Evolutionary conservation across 2,329 filamentous ascomycete species (phyloP).

Genomic region (Epichloe festucae): DNA sequence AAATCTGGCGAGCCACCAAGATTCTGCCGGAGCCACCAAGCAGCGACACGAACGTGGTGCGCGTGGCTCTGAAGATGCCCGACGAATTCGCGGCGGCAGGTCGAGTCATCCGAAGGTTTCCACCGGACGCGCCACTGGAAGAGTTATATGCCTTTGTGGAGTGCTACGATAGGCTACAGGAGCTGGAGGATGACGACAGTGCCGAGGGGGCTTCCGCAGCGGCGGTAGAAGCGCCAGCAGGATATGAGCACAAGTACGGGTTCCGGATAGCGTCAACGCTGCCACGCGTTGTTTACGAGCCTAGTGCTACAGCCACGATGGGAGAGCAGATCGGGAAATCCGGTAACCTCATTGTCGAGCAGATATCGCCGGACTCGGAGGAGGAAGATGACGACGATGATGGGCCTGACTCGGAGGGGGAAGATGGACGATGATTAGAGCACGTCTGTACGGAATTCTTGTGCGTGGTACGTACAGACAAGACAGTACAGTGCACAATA

Average conservation of each 20-base stretch:
- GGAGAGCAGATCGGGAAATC: conserved; percentile 65
- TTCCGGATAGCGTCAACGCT: conserved; percentile 79
- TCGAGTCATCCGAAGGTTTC: conserved; percentile 66
- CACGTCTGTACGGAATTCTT: neutral
- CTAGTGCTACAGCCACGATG: conserved; percentile 53
- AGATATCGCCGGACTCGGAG: conserved; percentile 23
- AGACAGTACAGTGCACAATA: neutral
- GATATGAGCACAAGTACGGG: conserved; percentile 67
- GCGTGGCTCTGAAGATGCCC: conserved; percentile 55
- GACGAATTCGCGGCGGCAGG: conserved; percentile 44
- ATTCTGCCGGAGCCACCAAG: conserved; percentile 56
- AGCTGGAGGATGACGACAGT: conserved; percentile 33
- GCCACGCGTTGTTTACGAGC: conserved; percentile 68
- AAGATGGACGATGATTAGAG: conserved; percentile 13
- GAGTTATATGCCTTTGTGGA: conserved; percentile 95
- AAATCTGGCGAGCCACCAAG: conserved; percentile 58
- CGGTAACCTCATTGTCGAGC: conserved; percentile 82
- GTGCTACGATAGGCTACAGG: conserved; percentile 57
- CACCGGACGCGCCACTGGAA: conserved; percentile 57
- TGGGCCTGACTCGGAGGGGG: neutral
- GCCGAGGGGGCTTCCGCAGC: neutral
- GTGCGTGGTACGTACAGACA: neutral
- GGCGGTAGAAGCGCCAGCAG: conserved; percentile 5
- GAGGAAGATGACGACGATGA: conserved; percentile 19
- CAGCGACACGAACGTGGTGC: conserved; percentile 53